phyloP scores from a whole-genome alignment of 352 stramenopile genomes.

The Globisporangium polare region DNA sequence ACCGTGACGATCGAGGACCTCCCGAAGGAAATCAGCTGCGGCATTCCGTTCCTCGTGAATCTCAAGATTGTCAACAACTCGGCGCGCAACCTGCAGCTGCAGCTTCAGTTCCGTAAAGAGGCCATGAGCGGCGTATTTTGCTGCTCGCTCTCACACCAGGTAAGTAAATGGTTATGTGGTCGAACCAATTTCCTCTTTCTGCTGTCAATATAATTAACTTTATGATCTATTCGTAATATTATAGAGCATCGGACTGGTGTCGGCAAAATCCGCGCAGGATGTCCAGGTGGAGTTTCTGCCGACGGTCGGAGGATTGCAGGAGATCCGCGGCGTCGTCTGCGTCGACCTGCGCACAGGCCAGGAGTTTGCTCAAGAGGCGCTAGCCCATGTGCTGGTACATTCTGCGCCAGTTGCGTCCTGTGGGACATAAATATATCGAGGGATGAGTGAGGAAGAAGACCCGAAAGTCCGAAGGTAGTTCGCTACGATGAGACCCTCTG shows the following conservation, averaged over 20 bases:
- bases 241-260: conserved; percentile 64
- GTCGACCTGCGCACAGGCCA: conserved; percentile 64
- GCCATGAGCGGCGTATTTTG: conserved; percentile 71
- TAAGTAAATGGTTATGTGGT: conserved; percentile 13
- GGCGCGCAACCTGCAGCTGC: conserved; percentile 46
- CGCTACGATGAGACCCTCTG: no score
- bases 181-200: background rate
- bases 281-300: conserved; percentile 67
- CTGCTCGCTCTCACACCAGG: conserved; percentile 68
- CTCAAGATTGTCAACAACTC: conserved; percentile 72
- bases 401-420: conserved; percentile 9
- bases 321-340: conserved; percentile 49
- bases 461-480: no score
- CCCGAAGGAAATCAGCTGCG: conserved; percentile 45
- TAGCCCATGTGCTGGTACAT: conserved; percentile 57
- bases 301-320: conserved; percentile 61
- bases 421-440: conserved; percentile 2
- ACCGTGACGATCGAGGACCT: conserved; percentile 36
- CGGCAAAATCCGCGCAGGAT: conserved; percentile 34
- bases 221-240: background rate
- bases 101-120: conserved; percentile 77
- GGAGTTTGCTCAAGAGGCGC: conserved; percentile 48
- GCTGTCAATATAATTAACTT: background rate
- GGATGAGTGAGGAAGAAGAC: background rate
- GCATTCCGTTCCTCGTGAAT: conserved; percentile 43